Evolutionary conservation across 2,329 filamentous ascomycete genomes (phyloP).

Genomic region (Westerdykella sp.): DNA sequence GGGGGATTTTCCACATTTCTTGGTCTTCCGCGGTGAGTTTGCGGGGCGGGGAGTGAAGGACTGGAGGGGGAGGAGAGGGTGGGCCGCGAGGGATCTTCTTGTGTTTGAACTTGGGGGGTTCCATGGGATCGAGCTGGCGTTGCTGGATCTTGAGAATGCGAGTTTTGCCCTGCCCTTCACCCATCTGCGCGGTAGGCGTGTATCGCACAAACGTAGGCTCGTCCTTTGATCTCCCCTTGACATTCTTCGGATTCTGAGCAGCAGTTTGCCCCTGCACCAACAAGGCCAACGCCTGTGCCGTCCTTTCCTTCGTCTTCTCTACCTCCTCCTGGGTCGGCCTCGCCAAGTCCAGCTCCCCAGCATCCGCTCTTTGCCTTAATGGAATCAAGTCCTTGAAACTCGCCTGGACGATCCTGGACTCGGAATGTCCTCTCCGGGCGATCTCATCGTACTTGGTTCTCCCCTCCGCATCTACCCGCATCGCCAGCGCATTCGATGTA

Average conservation of each 20-base stretch:
- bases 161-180: slow-evolving; percentile 76
- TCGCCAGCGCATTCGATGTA: slow-evolving; percentile 78
- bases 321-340: slow-evolving; percentile 82
- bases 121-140: slow-evolving; percentile 87
- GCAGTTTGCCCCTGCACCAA: slow-evolving; percentile 81
- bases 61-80: slow-evolving; percentile 83
- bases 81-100: slow-evolving; percentile 95
- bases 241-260: slow-evolving; percentile 92
- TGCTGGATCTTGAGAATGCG: slow-evolving; percentile 98
- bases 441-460: slow-evolving; percentile 97
- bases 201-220: slow-evolving; percentile 94
- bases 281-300: slow-evolving; percentile 74
- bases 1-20: slow-evolving; percentile 88
- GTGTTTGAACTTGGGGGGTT: slow-evolving; percentile 97
- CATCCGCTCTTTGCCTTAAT: slow-evolving; percentile 83
- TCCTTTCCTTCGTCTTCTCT: slow-evolving; percentile 75
- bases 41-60: slow-evolving; percentile 89
- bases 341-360: slow-evolving; percentile 82
- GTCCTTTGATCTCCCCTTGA: slow-evolving; percentile 71
- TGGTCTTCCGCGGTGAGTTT: slow-evolving; percentile 97
- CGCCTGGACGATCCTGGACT: slow-evolving; percentile 79
- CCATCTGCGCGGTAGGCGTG: slow-evolving; percentile 95
- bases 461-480: slow-evolving; percentile 84
- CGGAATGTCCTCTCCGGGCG: slow-evolving; percentile 78
- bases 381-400: slow-evolving; percentile 97